Percentiles rank a stretch among this genome's conserved stretches.
Evolutionary conservation across 352 stramenopile genomes (phyloP).

Genomic region (Globisporangium ultimum): DNA sequence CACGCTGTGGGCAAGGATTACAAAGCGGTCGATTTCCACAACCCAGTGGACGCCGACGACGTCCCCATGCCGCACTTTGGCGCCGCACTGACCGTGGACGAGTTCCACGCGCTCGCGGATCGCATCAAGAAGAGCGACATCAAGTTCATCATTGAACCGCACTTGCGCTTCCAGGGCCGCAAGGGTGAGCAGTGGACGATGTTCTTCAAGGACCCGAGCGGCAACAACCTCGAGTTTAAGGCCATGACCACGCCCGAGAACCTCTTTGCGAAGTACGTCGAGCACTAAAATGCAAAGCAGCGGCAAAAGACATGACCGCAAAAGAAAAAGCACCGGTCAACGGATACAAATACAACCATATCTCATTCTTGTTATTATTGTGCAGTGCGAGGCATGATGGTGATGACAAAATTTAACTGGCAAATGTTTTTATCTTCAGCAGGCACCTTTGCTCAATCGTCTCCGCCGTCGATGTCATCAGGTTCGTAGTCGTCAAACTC

Average conservation of each 20-base stretch:
- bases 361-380: neutral
- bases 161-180: slow-evolving; percentile 91
- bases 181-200: slow-evolving; percentile 99
- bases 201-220: slow-evolving; percentile 98
- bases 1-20: slow-evolving; percentile 94
- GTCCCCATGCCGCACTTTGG: slow-evolving; percentile 97
- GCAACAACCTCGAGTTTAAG: slow-evolving; percentile 99
- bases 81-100: slow-evolving; percentile 88
- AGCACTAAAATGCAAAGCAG: slow-evolving; percentile 35
- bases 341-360: slow-evolving; percentile 10
- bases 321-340: slow-evolving; percentile 5
- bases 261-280: slow-evolving; percentile 97
- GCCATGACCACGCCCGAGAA: slow-evolving; percentile 97
- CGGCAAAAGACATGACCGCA: neutral
- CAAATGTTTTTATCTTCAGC: neutral
- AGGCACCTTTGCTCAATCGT: slow-evolving; percentile 23
- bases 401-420: too few species aligned
- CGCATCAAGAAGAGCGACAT: slow-evolving; percentile 74
- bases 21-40: slow-evolving; percentile 92
- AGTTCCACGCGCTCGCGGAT: slow-evolving; percentile 90
- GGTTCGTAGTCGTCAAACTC: slow-evolving; percentile 50
- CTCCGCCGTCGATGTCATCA: slow-evolving; percentile 52
- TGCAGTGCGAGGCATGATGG: too few species aligned
- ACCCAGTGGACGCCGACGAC: slow-evolving; percentile 96
- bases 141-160: slow-evolving; percentile 95